Conservation (phyloP, 805 yeast genomes). For the Kluyveromyces wickerhamii region DNA sequence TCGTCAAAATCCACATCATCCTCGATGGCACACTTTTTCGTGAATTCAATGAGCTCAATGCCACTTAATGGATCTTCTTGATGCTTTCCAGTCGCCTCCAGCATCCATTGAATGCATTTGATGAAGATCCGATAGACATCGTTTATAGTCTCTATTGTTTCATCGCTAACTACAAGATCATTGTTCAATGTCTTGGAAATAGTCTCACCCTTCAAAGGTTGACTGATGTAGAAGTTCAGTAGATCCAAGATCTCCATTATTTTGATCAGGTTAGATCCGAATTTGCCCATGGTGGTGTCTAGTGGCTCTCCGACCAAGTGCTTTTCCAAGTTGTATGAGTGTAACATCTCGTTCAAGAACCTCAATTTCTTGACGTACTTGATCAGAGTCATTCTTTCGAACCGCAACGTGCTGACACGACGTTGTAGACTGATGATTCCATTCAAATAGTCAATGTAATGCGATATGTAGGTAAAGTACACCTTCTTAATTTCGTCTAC, state of each 20-base stretch:
- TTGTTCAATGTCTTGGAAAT: slow-evolving; percentile 28
- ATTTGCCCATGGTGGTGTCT: slow-evolving; percentile 11
- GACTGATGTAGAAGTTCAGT: slow-evolving; percentile 26
- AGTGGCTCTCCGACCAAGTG: slow-evolving; percentile 4
- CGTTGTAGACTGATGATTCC: slow-evolving; percentile 27
- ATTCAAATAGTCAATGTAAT: slow-evolving; percentile 25
- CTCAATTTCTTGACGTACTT: slow-evolving; percentile 30
- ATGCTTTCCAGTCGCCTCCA: slow-evolving; percentile 22
- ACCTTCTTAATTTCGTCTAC: slow-evolving; percentile 9
- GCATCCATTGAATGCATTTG: slow-evolving; percentile 30
- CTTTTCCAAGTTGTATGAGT: slow-evolving; percentile 8
- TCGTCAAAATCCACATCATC: slow-evolving; percentile 23
- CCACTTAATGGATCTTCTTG: slow-evolving; percentile 9
- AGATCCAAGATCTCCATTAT: slow-evolving; percentile 25
- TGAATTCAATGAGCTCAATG: slow-evolving; percentile 26
- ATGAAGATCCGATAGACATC: slow-evolving; percentile 27
- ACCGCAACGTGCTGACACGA: slow-evolving; percentile 24
- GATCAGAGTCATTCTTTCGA: slow-evolving; percentile 28
- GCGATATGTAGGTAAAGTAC: slow-evolving; percentile 22
- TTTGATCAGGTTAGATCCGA: slow-evolving; percentile 20
- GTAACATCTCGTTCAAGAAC: slow-evolving; percentile 24
- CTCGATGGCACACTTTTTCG: slow-evolving; percentile 26
- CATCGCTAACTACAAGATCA: slow-evolving; percentile 18
- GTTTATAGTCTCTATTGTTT: slow-evolving; percentile 19
- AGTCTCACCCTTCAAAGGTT: slow-evolving; percentile 28